These are phyloP conservation scores for Abortiporus biennis DNA, from an alignment of 1,284 basidiomycete species.

Conservation along the genomic window DNA sequence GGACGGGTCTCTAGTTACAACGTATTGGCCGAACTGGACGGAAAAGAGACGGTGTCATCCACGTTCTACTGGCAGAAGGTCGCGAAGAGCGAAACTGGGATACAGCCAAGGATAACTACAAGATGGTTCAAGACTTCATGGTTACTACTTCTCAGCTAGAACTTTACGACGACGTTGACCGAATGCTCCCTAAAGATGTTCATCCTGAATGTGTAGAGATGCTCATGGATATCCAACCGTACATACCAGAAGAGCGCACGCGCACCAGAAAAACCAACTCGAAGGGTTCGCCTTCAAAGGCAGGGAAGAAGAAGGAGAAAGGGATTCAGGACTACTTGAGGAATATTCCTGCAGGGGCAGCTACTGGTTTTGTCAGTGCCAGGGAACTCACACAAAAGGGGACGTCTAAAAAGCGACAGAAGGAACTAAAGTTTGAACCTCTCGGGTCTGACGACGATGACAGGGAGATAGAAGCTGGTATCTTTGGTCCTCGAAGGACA, in stretches of 20 bases:
- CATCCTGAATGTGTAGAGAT: constrained; percentile 79
- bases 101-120: constrained; percentile 84
- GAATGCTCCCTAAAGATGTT: constrained; percentile 76
- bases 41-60: constrained; percentile 85
- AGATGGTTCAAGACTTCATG: constrained; percentile 87
- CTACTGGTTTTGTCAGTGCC: constrained; percentile 58
- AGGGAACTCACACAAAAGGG: constrained; percentile 51
- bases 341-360: constrained; percentile 63
- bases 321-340: constrained; percentile 58
- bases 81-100: constrained; percentile 93
- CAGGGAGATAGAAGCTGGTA: constrained; percentile 48
- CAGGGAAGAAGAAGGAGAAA: constrained; percentile 65
- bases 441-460: constrained; percentile 59
- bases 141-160: constrained; percentile 83
- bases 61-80: constrained; percentile 88
- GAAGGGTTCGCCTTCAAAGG: constrained; percentile 23
- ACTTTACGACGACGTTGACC: constrained; percentile 87
- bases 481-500: constrained; percentile 40
- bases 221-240: constrained; percentile 74
- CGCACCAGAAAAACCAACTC: constrained; percentile 26
- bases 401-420: constrained; percentile 34
- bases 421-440: constrained; percentile 25
- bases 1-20: constrained; percentile 64
- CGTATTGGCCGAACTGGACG: constrained; percentile 94
- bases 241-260: constrained; percentile 49